Percentiles rank a stretch among this genome's conserved stretches.
phyloP scores from a whole-genome alignment of 1,284 basidiomycete species.

The Cryptococcus jaspeensis region DNA sequence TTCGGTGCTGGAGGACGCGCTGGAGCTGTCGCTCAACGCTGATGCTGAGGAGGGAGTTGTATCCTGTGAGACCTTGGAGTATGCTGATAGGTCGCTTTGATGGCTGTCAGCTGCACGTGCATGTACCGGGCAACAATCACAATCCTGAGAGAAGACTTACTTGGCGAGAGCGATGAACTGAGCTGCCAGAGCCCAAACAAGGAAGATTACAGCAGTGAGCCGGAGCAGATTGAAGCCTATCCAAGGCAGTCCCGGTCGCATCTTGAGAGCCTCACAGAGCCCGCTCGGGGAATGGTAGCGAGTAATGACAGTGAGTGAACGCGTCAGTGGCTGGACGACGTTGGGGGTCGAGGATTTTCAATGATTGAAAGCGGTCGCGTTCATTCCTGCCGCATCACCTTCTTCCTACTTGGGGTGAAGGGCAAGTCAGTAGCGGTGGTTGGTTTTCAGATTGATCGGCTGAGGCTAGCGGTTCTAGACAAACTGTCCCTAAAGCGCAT shows the following conservation, averaged over 20 bases:
- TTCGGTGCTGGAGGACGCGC: not conserved
- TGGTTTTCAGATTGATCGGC: no score
- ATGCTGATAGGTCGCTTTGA: not conserved
- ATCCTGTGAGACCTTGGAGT: not conserved
- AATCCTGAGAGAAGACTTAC: slow-evolving; percentile 17
- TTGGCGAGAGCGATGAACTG: slow-evolving; percentile 33
- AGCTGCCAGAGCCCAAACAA: slow-evolving; percentile 29
- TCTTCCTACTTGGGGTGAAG: no score
- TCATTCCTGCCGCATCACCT: no score
- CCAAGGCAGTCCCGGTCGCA: slow-evolving; percentile 22
- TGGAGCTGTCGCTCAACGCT: not conserved
- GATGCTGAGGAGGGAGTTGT: not conserved
- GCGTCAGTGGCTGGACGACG: no score
- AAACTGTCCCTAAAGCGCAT: no score
- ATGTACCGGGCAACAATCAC: not conserved
- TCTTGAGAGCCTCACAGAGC: not conserved
- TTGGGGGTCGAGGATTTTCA: no score
- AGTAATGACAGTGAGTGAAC: no score
- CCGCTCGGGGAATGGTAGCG: no score
- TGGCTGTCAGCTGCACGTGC: not conserved
- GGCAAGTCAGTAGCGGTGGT: no score
- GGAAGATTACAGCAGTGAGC: slow-evolving; percentile 21
- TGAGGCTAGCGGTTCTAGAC: no score
- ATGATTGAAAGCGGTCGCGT: no score
- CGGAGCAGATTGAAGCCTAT: slow-evolving; percentile 30